Conservation (phyloP, 805 yeast genomes). For the Millerago galiae region DNA sequence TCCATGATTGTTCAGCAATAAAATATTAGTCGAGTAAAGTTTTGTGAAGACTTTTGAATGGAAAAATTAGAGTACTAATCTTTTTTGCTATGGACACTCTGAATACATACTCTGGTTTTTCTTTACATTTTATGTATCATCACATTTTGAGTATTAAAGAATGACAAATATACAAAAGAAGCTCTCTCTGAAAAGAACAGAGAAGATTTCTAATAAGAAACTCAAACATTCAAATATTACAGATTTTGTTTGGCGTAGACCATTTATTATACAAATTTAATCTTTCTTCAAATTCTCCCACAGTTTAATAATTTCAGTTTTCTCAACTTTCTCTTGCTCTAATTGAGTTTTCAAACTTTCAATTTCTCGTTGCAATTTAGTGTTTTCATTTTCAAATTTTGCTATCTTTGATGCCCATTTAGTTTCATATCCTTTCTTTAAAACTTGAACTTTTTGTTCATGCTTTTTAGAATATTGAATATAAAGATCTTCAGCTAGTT, state of each 20-base stretch:
- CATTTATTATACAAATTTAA: not conserved
- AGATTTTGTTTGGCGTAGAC: no score
- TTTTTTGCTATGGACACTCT: no score
- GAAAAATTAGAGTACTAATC: no score
- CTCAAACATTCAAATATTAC: not conserved
- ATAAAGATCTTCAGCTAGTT: slow-evolving; percentile 64
- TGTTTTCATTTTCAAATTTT: slow-evolving; percentile 36
- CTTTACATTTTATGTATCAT: no score
- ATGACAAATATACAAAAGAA: not conserved
- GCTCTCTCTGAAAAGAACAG: not conserved
- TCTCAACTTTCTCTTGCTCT: slow-evolving; percentile 48
- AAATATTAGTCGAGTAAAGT: no score
- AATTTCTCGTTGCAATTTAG: slow-evolving; percentile 42
- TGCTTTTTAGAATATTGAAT: slow-evolving; percentile 73
- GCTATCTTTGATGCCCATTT: slow-evolving; percentile 43
- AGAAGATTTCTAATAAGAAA: no score
- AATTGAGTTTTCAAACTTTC: slow-evolving; percentile 44
- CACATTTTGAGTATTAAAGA: no score
- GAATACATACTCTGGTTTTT: no score
- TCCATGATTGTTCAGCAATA: no score
- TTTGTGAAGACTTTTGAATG: no score
- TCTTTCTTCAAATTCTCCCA: slow-evolving; percentile 30
- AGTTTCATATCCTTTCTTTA: slow-evolving; percentile 52
- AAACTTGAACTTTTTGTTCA: slow-evolving; percentile 57
- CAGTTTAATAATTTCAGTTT: slow-evolving; percentile 46